phyloP scores from a whole-genome alignment of 352 stramenopile species.

The Blastocystis sp. region DNA sequence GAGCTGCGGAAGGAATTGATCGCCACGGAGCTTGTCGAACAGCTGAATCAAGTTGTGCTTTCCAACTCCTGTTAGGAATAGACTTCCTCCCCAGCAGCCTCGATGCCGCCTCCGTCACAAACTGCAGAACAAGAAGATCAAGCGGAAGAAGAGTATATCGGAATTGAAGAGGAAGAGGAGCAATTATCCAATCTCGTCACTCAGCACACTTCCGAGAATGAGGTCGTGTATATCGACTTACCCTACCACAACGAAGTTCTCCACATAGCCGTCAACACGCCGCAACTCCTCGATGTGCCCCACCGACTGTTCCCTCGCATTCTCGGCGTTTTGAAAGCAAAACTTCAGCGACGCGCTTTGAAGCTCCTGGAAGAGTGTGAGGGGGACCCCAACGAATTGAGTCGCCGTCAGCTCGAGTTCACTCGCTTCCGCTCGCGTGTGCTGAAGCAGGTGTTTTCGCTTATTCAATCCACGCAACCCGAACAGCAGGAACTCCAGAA shows the following conservation, averaged over 20 bases:
- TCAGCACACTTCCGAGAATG: background rate
- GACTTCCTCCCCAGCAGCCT: background rate
- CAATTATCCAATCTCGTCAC: conserved; percentile 10
- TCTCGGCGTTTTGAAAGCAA: background rate
- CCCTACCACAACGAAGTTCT: conserved; percentile 40
- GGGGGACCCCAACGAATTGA: conserved; percentile 27
- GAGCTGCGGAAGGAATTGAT: conserved; percentile 21
- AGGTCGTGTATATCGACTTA: conserved; percentile 58
- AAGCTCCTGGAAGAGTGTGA: background rate
- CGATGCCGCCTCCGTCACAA: background rate
- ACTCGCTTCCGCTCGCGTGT: conserved; percentile 31
- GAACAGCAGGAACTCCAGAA: background rate
- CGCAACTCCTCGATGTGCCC: conserved; percentile 42
- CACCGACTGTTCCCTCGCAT: background rate
- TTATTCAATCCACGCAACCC: background rate
- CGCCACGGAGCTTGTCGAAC: background rate
- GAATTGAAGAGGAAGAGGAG: conserved; percentile 1
- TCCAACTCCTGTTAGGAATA: background rate
- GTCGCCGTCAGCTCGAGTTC: conserved; percentile 45
- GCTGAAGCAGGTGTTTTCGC: conserved; percentile 17
- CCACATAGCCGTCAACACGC: conserved; percentile 62
- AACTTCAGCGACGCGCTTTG: conserved; percentile 34
- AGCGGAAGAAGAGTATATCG: background rate
- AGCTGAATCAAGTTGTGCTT: conserved; percentile 5
- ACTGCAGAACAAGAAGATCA: background rate